These are phyloP conservation scores for Emergomyces orientalis DNA, from an alignment of 2,329 filamentous ascomycete species.

Conservation along the genomic window DNA sequence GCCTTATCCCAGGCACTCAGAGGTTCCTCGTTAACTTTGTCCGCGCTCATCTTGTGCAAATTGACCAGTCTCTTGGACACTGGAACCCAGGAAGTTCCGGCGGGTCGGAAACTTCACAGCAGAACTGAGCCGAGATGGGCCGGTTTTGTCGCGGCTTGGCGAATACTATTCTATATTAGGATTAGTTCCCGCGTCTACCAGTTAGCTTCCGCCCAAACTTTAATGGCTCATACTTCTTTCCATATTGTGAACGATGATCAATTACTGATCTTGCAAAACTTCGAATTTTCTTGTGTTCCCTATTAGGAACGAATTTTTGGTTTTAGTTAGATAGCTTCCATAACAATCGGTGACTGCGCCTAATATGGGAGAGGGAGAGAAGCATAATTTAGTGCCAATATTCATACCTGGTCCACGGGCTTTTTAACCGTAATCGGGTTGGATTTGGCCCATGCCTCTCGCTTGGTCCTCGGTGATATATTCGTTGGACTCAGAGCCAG, in stretches of 20 bases:
- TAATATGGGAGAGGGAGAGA: background rate
- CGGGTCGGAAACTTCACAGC: background rate
- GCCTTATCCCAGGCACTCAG: constrained; percentile 44
- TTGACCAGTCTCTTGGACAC: background rate
- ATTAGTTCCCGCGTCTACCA: background rate
- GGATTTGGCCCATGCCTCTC: background rate
- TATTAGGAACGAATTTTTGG: background rate
- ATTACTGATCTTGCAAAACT: too few species aligned
- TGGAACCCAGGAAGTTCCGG: background rate
- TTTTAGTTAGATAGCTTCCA: background rate
- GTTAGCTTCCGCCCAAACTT: background rate
- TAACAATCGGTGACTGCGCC: background rate
- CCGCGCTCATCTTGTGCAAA: background rate
- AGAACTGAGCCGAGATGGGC: background rate
- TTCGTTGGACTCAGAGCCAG: background rate
- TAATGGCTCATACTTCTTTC: background rate
- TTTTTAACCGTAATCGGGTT: background rate
- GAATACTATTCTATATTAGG: background rate
- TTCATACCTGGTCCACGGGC: background rate
- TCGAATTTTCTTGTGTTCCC: background rate
- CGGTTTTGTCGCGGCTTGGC: background rate
- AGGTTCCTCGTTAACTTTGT: constrained; percentile 1
- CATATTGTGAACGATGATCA: too few species aligned
- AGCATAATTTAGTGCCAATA: background rate
- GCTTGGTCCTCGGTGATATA: background rate